phyloP scores from a whole-genome alignment of 768 basidiomycete genomes.

The Lactarius hengduanensis region DNA sequence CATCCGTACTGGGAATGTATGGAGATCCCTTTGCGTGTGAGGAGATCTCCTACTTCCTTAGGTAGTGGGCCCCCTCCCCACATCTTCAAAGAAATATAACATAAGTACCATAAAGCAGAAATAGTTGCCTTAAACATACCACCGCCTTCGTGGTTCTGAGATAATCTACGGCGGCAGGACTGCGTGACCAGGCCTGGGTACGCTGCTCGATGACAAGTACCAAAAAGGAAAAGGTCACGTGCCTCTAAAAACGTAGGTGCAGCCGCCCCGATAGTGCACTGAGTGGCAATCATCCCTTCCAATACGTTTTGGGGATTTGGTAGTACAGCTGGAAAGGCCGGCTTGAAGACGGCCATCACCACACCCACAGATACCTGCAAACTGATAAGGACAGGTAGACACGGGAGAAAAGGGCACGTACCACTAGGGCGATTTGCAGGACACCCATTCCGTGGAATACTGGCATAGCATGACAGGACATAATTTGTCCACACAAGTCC shows the following conservation, averaged over 20 bases:
- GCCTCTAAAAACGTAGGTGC: slow-evolving; percentile 40
- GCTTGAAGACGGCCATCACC: slow-evolving; percentile 35
- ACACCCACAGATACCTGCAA: slow-evolving; percentile 33
- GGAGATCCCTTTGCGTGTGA: slow-evolving; percentile 30
- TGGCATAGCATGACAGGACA: slow-evolving; percentile 35
- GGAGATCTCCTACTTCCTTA: slow-evolving; percentile 31
- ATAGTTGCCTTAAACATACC: slow-evolving; percentile 21
- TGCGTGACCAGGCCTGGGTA: slow-evolving; percentile 32
- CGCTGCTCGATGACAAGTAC: background rate
- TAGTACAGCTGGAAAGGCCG: slow-evolving; percentile 31
- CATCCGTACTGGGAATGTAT: slow-evolving; percentile 31
- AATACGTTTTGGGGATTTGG: slow-evolving; percentile 37
- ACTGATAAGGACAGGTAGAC: background rate
- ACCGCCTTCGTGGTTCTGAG: slow-evolving; percentile 30
- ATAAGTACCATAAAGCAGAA: background rate
- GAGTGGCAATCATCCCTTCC: slow-evolving; percentile 30
- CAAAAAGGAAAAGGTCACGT: background rate
- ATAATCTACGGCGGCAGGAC: slow-evolving; percentile 27
- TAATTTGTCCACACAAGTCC: slow-evolving; percentile 31
- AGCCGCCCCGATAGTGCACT: slow-evolving; percentile 31
- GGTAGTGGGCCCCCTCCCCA: slow-evolving; percentile 36
- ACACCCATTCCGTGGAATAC: slow-evolving; percentile 38
- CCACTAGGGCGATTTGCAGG: slow-evolving; percentile 31
- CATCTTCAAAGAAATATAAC: slow-evolving; percentile 26
- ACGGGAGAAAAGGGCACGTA: slow-evolving; percentile 16